These are phyloP conservation scores for Glaciozyma martinii DNA, from an alignment of 768 basidiomycete species.

Conservation along the genomic window DNA sequence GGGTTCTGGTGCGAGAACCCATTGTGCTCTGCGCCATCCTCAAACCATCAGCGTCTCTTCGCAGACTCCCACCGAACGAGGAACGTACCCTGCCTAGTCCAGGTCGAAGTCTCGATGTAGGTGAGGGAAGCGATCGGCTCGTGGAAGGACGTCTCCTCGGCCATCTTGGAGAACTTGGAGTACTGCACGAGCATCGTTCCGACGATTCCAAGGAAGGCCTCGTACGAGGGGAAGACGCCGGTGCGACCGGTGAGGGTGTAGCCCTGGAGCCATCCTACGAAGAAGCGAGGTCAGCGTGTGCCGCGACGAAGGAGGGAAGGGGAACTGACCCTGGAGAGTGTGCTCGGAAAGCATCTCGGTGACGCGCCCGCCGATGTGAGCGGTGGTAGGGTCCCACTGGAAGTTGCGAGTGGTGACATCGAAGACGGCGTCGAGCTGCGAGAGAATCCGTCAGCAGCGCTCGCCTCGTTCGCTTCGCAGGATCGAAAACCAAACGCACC, in stretches of 20 bases:
- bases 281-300: too few species aligned
- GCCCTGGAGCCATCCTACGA: conserved; percentile 69
- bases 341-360: conserved; percentile 82
- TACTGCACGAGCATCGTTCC: conserved; percentile 67
- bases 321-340: conserved; percentile 52
- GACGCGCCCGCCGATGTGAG: conserved; percentile 62
- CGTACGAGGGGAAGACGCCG: conserved; percentile 80
- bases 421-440: conserved; percentile 73
- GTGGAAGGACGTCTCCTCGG: conserved; percentile 53
- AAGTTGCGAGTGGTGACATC: conserved; percentile 51
- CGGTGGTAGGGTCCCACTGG: conserved; percentile 65
- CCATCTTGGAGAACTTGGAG: conserved; percentile 80
- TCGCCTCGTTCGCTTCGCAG: neutral
- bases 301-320: too few species aligned
- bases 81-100: conserved; percentile 11
- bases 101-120: conserved; percentile 67
- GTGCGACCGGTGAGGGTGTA: conserved; percentile 73
- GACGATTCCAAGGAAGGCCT: conserved; percentile 81
- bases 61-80: too few species aligned
- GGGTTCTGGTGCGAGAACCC: conserved; percentile 82
- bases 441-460: conserved; percentile 46
- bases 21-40: conserved; percentile 48
- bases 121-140: conserved; percentile 62
- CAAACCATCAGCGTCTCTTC: too few species aligned
- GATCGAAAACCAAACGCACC: neutral